A percentile compares a stretch with the other conserved stretches of the same genome.
Evolutionary conservation across 495 filamentous ascomycete species (phyloP).

Genomic region (Neurospora hispaniola): DNA sequence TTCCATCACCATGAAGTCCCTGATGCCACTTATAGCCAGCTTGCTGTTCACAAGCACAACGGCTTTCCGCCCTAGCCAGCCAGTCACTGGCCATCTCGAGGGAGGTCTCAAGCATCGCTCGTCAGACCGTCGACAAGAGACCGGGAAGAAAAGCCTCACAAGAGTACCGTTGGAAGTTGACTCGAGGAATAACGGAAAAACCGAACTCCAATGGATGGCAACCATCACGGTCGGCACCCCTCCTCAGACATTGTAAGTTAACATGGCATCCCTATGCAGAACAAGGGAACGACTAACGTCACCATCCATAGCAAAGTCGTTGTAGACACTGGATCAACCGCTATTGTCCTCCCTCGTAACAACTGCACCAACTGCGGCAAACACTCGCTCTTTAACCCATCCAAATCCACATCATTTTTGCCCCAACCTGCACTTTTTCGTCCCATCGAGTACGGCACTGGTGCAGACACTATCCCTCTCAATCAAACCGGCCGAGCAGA

Average conservation of each 20-base stretch:
- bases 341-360: conserved; percentile 12
- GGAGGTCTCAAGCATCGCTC: background rate
- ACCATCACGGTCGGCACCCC: conserved; percentile 17
- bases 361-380: conserved; percentile 16
- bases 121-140: background rate
- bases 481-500: conserved; percentile 7
- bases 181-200: background rate
- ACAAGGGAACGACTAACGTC: background rate
- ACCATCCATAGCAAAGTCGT: conserved; percentile 12
- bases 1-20: background rate
- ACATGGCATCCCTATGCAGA: background rate
- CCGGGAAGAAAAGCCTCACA: background rate
- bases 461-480: conserved; percentile 10
- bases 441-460: conserved; percentile 7
- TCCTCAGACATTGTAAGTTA: conserved; percentile 14
- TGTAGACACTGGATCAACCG: conserved; percentile 17
- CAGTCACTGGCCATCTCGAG: background rate
- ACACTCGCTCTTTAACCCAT: conserved; percentile 9
- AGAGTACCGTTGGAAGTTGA: background rate
- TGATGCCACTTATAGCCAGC: background rate
- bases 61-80: background rate
- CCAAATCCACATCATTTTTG: conserved; percentile 11
- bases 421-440: background rate
- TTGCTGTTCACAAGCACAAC: background rate
- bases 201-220: conserved; percentile 16